A percentile compares a stretch with the other conserved stretches of the same genome.
Conservation (phyloP, 192 early-diverging fungal genomes). For the Backusella westeae region DNA sequence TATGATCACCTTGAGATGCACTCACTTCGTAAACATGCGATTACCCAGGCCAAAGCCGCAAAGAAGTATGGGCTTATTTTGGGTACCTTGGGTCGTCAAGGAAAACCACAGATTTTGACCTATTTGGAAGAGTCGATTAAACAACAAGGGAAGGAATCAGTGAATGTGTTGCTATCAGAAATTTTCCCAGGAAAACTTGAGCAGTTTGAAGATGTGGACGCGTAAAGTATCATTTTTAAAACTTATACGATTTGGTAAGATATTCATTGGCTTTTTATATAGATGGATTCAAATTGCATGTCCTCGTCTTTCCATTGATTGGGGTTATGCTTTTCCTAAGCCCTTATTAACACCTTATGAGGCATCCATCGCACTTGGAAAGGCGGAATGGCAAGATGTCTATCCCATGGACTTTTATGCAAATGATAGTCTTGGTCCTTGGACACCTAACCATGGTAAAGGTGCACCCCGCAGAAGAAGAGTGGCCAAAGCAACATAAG, state of each 20-base stretch:
- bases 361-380: slow-evolving; percentile 82
- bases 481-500: neutral
- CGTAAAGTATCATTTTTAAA: slow-evolving; percentile 34
- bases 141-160: slow-evolving; percentile 59
- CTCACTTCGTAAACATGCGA: slow-evolving; percentile 79
- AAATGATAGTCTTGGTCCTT: slow-evolving; percentile 83
- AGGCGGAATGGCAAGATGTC: slow-evolving; percentile 72
- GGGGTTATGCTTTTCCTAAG: slow-evolving; percentile 94
- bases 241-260: neutral
- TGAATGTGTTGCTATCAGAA: slow-evolving; percentile 86
- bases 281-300: slow-evolving; percentile 96
- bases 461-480: slow-evolving; percentile 28
- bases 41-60: slow-evolving; percentile 67
- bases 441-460: slow-evolving; percentile 88
- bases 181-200: slow-evolving; percentile 93
- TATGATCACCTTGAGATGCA: slow-evolving; percentile 96
- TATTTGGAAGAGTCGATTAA: slow-evolving; percentile 64
- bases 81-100: slow-evolving; percentile 96
- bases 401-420: slow-evolving; percentile 99
- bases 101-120: slow-evolving; percentile 88
- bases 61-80: slow-evolving; percentile 88
- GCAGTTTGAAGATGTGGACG: slow-evolving; percentile 82
- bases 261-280: slow-evolving; percentile 5
- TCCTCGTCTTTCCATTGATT: slow-evolving; percentile 96
- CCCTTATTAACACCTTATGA: slow-evolving; percentile 96